These are phyloP conservation scores for Capsicum pubescens DNA, from an alignment of 257 asterid species.

Conservation along the genomic window DNA sequence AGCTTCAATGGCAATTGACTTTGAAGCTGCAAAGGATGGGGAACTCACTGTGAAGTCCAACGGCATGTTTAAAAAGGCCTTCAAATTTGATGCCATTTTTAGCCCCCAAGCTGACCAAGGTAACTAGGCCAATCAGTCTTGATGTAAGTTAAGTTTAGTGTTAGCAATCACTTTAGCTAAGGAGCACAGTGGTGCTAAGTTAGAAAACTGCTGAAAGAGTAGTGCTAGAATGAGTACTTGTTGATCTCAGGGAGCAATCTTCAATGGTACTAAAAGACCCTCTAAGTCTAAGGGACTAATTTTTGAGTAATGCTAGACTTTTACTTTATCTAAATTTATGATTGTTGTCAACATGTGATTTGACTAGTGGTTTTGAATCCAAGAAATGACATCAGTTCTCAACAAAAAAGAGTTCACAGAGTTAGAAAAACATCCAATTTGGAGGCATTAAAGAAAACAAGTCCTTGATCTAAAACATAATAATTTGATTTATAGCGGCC, in stretches of 20 bases:
- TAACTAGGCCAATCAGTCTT: conserved; percentile 31
- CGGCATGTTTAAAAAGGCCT: conserved; percentile 65
- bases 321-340: background rate
- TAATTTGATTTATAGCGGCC: background rate
- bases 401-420: conserved; percentile 3
- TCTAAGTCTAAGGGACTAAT: background rate
- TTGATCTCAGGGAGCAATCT: background rate
- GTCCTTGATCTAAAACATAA: background rate
- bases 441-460: background rate
- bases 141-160: background rate
- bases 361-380: background rate
- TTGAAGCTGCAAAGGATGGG: conserved; percentile 85
- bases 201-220: background rate
- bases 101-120: conserved; percentile 87
- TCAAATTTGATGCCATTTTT: conserved; percentile 83
- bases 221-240: background rate
- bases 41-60: conserved; percentile 75
- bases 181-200: background rate
- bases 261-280: background rate
- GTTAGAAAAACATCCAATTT: background rate
- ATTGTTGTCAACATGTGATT: conserved; percentile 5
- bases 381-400: background rate
- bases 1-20: conserved; percentile 71
- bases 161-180: background rate
- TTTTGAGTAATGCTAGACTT: conserved; percentile 17